Base-by-base conservation (phyloP, 495 filamentous ascomycete species). In the Copromyces sp. region DNA sequence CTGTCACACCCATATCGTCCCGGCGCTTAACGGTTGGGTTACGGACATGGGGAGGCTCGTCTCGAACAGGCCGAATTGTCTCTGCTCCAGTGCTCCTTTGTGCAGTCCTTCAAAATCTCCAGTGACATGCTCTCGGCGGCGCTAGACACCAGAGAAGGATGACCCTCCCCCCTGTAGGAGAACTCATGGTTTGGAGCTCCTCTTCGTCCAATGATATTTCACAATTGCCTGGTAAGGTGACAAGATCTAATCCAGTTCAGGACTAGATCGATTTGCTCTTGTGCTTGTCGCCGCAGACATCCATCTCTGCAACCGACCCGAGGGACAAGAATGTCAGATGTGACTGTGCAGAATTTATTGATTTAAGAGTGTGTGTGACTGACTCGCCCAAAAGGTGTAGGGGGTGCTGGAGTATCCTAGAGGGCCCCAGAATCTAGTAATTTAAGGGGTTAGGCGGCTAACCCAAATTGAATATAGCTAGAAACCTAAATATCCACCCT, bases 1-100 rank as follows among this genome's bases (percentile, higher is more conserved):
- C 53, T 61, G 53, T 61, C 53, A 61, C 39, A 73, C 73, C 74
- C 71, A 74, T 69, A 70, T 73, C 39, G 69, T 42, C 69, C 71
- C 53, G 75, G 76, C 75, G 73, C 73, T 77, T 78, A 77, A 70
- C 69, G 47, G 38, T 11, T 39, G 47, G 65, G 68, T 72, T 68
- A 72, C 39, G 17, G 69, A 35, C 69, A 72, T 37, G 32, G 39
- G 68, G 61, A 61, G 12, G 24, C 53, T 61, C 53, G 53, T 61
- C 53, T 61, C 53, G 53, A 61, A 61, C 53, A 61, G 53, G 24
- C 47, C 47, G 24, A 61, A 32, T 61, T 32, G 53, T 61, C 53
- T 32, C 53, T 16, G 53, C 12, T 24, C 24, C 24, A 24, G 24
- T 24, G 24, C 24, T 61, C 53, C 29, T 61, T 61, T 61, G 53